Percentiles rank a stretch among this genome's conserved stretches.
These are phyloP conservation scores for Adansonia madagascariensis DNA, from an alignment of 441 rosid species.

Conservation along the genomic window DNA sequence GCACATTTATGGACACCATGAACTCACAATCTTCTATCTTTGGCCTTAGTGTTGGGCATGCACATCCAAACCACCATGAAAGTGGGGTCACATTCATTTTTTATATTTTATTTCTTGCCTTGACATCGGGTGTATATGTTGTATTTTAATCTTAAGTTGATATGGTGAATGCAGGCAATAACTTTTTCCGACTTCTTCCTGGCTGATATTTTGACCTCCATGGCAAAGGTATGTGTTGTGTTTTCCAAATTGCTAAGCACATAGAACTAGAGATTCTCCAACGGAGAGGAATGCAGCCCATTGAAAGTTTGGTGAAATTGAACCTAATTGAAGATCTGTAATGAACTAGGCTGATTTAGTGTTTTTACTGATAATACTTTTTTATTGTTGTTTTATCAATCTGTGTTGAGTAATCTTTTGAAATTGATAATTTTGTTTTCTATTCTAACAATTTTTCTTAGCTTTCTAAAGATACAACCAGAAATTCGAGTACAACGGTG, in stretches of 20 bases:
- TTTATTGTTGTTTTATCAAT: background rate
- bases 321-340: constrained; percentile 32
- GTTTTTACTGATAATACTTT: background rate
- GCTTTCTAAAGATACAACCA: background rate
- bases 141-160: constrained; percentile 22
- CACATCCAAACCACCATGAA: background rate
- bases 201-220: constrained; percentile 94
- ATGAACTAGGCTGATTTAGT: background rate
- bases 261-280: background rate
- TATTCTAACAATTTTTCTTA: background rate
- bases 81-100: background rate
- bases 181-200: constrained; percentile 89
- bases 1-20: background rate
- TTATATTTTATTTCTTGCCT: constrained; percentile 18
- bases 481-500: background rate
- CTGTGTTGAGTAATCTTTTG: background rate
- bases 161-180: constrained; percentile 64
- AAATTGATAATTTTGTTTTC: background rate
- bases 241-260: background rate
- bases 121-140: constrained; percentile 9
- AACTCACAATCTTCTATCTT: background rate
- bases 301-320: background rate
- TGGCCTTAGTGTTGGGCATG: background rate
- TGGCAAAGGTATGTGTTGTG: constrained; percentile 78
- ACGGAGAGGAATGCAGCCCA: background rate